Conservation (phyloP, 2,329 filamentous ascomycete species). For the Pyricularia grisea region DNA sequence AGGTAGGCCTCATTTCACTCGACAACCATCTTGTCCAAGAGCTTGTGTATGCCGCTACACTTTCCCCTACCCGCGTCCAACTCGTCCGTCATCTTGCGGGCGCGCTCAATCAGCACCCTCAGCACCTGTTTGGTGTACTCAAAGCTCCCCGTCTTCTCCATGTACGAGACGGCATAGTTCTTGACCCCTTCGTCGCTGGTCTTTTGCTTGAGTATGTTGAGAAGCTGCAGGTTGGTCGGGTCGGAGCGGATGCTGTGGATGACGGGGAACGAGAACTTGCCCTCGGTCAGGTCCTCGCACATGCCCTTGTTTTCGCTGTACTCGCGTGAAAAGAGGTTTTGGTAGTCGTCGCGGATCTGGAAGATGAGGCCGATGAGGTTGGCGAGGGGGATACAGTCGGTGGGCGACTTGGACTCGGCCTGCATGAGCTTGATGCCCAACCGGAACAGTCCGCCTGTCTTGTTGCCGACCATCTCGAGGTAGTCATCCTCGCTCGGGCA, state of each 20-base stretch:
- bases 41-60: constrained; percentile 50
- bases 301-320: constrained; percentile 88
- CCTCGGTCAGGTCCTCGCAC: constrained; percentile 91
- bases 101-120: constrained; percentile 52
- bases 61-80: constrained; percentile 53
- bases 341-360: constrained; percentile 90
- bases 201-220: constrained; percentile 90
- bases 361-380: constrained; percentile 79
- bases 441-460: constrained; percentile 80
- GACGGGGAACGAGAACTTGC: constrained; percentile 93
- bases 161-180: constrained; percentile 80
- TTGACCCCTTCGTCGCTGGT: constrained; percentile 82
- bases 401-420: constrained; percentile 48
- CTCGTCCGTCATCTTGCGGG: constrained; percentile 51
- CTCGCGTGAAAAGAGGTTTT: constrained; percentile 66
- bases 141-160: constrained; percentile 86
- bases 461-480: constrained; percentile 88
- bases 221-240: constrained; percentile 64
- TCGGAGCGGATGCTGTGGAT: constrained; percentile 84
- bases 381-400: constrained; percentile 74
- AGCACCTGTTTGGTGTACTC: constrained; percentile 69
- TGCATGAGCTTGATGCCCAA: constrained; percentile 84
- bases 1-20: constrained; percentile 7
- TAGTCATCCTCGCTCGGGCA: constrained; percentile 84
- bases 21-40: constrained; percentile 57